Evolutionary conservation across 306 rosid species (phyloP).

Genomic region (Acacia acuminata): DNA sequence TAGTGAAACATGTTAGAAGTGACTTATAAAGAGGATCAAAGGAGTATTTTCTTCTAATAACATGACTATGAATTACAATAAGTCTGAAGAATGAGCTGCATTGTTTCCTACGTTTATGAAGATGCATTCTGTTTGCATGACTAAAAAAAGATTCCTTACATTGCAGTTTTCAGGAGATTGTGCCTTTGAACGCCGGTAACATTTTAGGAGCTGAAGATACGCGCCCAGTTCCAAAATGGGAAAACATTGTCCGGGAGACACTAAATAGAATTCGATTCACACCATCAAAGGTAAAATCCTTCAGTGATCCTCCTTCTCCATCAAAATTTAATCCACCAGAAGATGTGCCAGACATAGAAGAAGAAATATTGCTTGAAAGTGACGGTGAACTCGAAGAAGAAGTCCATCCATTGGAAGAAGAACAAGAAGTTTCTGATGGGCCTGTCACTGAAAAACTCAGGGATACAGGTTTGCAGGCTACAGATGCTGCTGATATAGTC

Average conservation of each 20-base stretch:
- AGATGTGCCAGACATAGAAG: slow-evolving; percentile 74
- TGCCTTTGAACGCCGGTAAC: slow-evolving; percentile 91
- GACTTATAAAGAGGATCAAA: too few relatives aligned
- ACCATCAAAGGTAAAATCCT: slow-evolving; percentile 62
- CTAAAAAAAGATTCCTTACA: slow-evolving; percentile 15
- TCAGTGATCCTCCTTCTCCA: slow-evolving; percentile 97
- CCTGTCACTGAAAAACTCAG: slow-evolving; percentile 27
- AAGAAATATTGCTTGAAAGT: slow-evolving; percentile 76
- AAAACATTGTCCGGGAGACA: slow-evolving; percentile 78
- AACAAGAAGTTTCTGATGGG: slow-evolving; percentile 41
- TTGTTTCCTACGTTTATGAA: not conserved
- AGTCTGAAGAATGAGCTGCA: not conserved
- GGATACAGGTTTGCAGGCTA: slow-evolving; percentile 33
- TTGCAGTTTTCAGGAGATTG: slow-evolving; percentile 97
- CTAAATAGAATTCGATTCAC: slow-evolving; percentile 63
- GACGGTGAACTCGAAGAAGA: slow-evolving; percentile 88
- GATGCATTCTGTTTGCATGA: slow-evolving; percentile 27
- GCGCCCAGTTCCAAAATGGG: slow-evolving; percentile 88
- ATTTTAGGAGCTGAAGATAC: slow-evolving; percentile 95
- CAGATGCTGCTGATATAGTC: slow-evolving; percentile 43
- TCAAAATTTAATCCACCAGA: slow-evolving; percentile 81
- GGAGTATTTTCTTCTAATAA: not conserved
- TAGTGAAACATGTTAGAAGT: too few relatives aligned
- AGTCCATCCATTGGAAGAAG: slow-evolving; percentile 75
- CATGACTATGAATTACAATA: not conserved